Evolutionary conservation across 495 filamentous ascomycete species (phyloP), one percentile per base, ranked within the genome.

Genomic region (Bathelium albidoporum): DNA sequence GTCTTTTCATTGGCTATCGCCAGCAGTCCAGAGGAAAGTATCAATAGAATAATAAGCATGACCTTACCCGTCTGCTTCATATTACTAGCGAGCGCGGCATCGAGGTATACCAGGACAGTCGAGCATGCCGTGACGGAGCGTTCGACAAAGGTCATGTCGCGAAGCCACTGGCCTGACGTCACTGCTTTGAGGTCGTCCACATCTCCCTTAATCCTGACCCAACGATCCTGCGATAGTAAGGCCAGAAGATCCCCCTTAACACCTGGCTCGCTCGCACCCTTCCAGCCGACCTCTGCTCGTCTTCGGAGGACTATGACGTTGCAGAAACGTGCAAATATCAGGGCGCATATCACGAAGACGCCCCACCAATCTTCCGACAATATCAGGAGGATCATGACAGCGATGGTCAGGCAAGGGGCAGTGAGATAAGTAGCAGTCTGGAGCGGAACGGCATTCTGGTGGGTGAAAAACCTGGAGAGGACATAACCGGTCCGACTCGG

Each of bases 131-230:
- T 73, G 29, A 80, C 62, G 32, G 74, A 80, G 28, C 77, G 76
- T 64, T 87, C 83, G 22, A 78, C 26, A 31, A 73, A 66, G 0
- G 79, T 83, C 65, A 78, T 77, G 39, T 80, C 74, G 11, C 78
- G 74, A 29, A 87, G 71, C 84, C 83, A 87, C 32, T 76, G 70
- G 1, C 78, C 77, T 1, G 77, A 74, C 1, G 82, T 86, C 61
- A 86, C 77, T 39, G 82, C 81, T 62, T 83, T 81, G 10, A 87
- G 74, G 63, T 85, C 83, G 45, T 79, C 75, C 1, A 81, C 75
- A 28, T 65, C 59, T 22, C 85, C 85, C 34, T 74, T 74, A 58
- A 87, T 72, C 1, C 77, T 72, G 2, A 86, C 74, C 68, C 75
- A 80, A 18, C 74, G 70, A 58, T 77, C 77, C 36, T 76, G 74